phyloP scores from a whole-genome alignment of 495 filamentous ascomycete genomes.

The Tetracladium setigerum region DNA sequence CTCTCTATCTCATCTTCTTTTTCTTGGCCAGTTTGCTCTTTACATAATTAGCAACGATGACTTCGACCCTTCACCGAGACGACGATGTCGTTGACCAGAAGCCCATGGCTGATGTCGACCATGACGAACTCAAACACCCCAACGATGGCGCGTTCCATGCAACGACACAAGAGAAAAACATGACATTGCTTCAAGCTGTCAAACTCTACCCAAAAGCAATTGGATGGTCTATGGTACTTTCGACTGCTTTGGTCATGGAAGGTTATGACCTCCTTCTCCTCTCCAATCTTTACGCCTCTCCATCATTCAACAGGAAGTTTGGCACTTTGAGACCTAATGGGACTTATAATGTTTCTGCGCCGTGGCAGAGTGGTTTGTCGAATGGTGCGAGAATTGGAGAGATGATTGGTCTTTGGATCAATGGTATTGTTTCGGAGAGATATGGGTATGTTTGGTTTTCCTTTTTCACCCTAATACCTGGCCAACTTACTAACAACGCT shows the following conservation, averaged over 20 bases:
- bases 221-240: slow-evolving; percentile 24
- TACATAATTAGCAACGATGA: no score
- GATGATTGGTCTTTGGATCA: slow-evolving; percentile 37
- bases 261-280: slow-evolving; percentile 35
- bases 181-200: slow-evolving; percentile 44
- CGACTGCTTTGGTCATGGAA: slow-evolving; percentile 38
- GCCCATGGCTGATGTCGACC: no score
- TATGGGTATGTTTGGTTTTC: slow-evolving; percentile 36
- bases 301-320: slow-evolving; percentile 25
- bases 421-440: slow-evolving; percentile 37
- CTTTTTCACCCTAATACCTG: slow-evolving; percentile 43
- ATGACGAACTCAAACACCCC: no score
- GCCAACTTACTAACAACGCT: slow-evolving; percentile 32
- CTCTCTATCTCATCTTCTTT: no score
- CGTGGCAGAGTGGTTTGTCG: slow-evolving; percentile 41
- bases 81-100: no score
- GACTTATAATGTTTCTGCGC: slow-evolving; percentile 37
- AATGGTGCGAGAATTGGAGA: slow-evolving; percentile 38
- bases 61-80: no score
- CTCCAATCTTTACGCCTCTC: slow-evolving; percentile 28
- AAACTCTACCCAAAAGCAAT: slow-evolving; percentile 36
- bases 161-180: slow-evolving; percentile 40
- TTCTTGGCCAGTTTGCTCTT: no score
- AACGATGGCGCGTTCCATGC: no score
- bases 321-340: slow-evolving; percentile 25